Evolutionary conservation across 345 rosid species (phyloP), one percentile per base, ranked within the genome.

Genomic region (Murraya koenigii): DNA sequence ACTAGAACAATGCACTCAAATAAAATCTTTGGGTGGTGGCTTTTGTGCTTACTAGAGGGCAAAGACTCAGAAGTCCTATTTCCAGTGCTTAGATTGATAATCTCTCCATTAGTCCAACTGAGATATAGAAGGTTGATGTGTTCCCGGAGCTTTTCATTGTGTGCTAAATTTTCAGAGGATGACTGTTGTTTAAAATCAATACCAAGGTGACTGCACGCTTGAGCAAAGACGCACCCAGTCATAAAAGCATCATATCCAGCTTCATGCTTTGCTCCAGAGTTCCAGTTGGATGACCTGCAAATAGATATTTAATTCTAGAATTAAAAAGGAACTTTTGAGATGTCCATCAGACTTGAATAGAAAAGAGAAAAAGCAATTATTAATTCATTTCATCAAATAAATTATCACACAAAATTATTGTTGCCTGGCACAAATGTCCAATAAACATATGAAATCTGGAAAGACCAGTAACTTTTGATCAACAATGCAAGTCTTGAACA

Each of bases 221-320:
- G 97, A 4, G 95, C 93, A 80, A 96, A 96, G 76, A 94, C 71
- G 73, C 97, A 94, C 20, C 99, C 98, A 55, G 99, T 94, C 99
- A 96, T 94, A 87, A 96, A 96, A 80, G 98, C 99, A 96, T 96
- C 99, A 84, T 92, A 96, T 55, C 99, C 99, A 10, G 99, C 98
- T 82, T 96, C 99, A 75, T 96, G 99, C 82, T 92, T 96, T 35
- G 79, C 92, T 82, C 99, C 98, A 71, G 92, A 81, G 76, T 81
- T 89, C 98, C 97, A 96, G 69, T 83, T 80, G 70, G 91, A 85
- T 69, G 83, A 91, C 86, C 99, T 96, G 97, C 75, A 82, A 71
- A 41, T 72, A 36, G 59, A 62, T 17, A 39, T 41, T 11, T 2
- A 8, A 74, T 62, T 26, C 23, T n/a, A 72, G 67, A 5, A 20